Evolutionary conservation across 257 asterid genomes (phyloP).

Genomic region (Paulownia fortunei): DNA sequence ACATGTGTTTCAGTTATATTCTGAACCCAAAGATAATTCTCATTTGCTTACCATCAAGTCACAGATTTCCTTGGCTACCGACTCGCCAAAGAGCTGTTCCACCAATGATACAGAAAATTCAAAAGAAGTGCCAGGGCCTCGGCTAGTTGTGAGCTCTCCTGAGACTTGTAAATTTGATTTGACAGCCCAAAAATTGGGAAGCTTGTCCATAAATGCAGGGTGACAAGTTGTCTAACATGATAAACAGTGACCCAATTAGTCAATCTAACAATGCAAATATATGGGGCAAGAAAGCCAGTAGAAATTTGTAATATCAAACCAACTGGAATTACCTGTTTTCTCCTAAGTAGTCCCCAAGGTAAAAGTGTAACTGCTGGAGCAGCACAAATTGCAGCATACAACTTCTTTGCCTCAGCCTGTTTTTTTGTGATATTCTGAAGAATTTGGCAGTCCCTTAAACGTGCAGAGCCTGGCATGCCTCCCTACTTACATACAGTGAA

Average conservation of each 20-base stretch:
- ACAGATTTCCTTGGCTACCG: slow-evolving; percentile 63
- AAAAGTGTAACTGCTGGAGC: slow-evolving; percentile 94
- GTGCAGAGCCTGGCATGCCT: slow-evolving; percentile 98
- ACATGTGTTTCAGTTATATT: neutral
- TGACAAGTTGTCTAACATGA: slow-evolving; percentile 80
- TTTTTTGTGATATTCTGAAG: slow-evolving; percentile 74
- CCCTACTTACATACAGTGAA: slow-evolving; percentile 57
- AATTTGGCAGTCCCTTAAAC: slow-evolving; percentile 73
- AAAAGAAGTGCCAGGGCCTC: slow-evolving; percentile 93
- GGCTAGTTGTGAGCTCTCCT: slow-evolving; percentile 91
- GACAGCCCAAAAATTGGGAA: slow-evolving; percentile 83
- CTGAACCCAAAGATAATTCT: slow-evolving; percentile 7
- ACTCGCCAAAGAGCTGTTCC: slow-evolving; percentile 84
- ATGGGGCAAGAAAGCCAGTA: neutral
- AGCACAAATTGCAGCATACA: slow-evolving; percentile 92
- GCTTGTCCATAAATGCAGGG: slow-evolving; percentile 89
- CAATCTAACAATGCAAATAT: neutral
- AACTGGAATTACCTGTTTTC: slow-evolving; percentile 60
- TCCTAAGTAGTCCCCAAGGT: slow-evolving; percentile 92
- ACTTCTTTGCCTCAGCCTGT: slow-evolving; percentile 78
- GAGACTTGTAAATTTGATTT: slow-evolving; percentile 79
- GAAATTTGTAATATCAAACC: neutral
- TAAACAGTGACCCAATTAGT: slow-evolving; percentile 40
- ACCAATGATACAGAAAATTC: slow-evolving; percentile 77
- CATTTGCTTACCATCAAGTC: slow-evolving; percentile 57